A percentile compares a stretch with the other conserved stretches of the same genome.
These are phyloP conservation scores for Skeletonema menzelii DNA, from an alignment of 108 stramenopile genomes.

Conservation along the genomic window DNA sequence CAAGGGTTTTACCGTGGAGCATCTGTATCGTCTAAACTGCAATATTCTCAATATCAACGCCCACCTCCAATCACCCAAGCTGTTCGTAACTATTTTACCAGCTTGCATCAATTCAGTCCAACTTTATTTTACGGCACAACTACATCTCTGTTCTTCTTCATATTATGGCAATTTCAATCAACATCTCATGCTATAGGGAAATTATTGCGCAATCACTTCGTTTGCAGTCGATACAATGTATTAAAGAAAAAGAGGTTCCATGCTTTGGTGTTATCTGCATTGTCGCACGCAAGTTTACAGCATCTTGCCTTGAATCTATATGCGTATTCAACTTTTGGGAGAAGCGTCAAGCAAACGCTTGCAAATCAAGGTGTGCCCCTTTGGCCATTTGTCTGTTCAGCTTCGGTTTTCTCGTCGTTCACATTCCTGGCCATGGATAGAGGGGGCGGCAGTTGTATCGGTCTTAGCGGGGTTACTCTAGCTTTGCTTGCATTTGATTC, in stretches of 20 bases:
- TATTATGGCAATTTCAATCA: conserved; percentile 58
- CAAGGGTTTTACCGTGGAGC: conserved; percentile 20
- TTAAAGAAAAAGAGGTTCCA: conserved; percentile 37
- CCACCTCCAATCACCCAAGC: conserved; percentile 34
- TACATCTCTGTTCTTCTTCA: conserved; percentile 46
- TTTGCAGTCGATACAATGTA: conserved; percentile 53
- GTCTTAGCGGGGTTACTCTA: conserved; percentile 68
- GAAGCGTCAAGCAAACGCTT: conserved; percentile 28
- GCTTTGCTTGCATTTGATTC: conserved; percentile 66
- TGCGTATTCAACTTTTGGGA: conserved; percentile 57
- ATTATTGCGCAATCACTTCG: conserved; percentile 52
- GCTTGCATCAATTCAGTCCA: conserved; percentile 35
- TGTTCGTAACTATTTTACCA: conserved; percentile 22
- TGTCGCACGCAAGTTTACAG: conserved; percentile 62
- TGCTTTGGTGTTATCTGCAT: conserved; percentile 49
- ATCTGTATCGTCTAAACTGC: conserved; percentile 1
- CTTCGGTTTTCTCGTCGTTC: conserved; percentile 43
- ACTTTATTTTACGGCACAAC: conserved; percentile 30
- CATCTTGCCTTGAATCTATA: conserved; percentile 67
- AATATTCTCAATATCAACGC: conserved; percentile 1
- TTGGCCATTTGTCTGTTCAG: conserved; percentile 58
- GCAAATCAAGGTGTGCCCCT: conserved; percentile 24
- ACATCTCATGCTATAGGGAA: not conserved
- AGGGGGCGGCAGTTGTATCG: conserved; percentile 55
- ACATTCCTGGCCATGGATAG: conserved; percentile 36